Evolutionary conservation across 2,329 filamentous ascomycete species (phyloP).

Genomic region (Whalleya microplaca): DNA sequence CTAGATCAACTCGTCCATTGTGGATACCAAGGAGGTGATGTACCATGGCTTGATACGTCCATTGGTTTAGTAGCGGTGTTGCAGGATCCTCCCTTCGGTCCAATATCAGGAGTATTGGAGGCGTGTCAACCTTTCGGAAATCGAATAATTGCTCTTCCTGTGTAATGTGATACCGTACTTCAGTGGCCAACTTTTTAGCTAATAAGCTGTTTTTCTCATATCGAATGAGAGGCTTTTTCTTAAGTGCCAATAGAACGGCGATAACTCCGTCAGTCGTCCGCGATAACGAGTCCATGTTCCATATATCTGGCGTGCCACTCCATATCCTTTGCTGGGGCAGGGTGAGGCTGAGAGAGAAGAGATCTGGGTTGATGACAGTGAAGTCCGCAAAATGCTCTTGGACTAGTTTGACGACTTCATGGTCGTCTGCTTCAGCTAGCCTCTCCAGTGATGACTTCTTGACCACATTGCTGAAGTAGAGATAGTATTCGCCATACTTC

Average conservation of each 20-base stretch:
- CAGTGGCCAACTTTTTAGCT: slow-evolving; percentile 89
- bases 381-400: slow-evolving; percentile 98
- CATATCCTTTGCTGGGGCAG: slow-evolving; percentile 78
- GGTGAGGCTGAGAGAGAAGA: slow-evolving; percentile 79
- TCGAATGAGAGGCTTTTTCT: slow-evolving; percentile 94
- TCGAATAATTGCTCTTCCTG: slow-evolving; percentile 97
- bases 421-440: slow-evolving; percentile 93
- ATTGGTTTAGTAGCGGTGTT: slow-evolving; percentile 91
- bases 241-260: slow-evolving; percentile 82
- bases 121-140: slow-evolving; percentile 92
- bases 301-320: slow-evolving; percentile 80
- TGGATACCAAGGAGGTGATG: slow-evolving; percentile 93
- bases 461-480: slow-evolving; percentile 97
- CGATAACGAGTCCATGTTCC: slow-evolving; percentile 88
- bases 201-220: slow-evolving; percentile 90
- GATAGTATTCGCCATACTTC: slow-evolving; percentile 95
- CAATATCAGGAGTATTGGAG: slow-evolving; percentile 86
- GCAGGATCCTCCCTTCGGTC: slow-evolving; percentile 94
- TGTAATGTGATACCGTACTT: slow-evolving; percentile 89
- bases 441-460: slow-evolving; percentile 96
- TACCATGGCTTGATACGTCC: slow-evolving; percentile 99
- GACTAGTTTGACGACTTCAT: slow-evolving; percentile 92
- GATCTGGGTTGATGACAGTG: slow-evolving; percentile 89
- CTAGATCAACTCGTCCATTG: slow-evolving; percentile 91
- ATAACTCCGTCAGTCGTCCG: slow-evolving; percentile 85